Conservation (phyloP, 2,329 filamentous ascomycete species). For the Monosporascus ibericus region DNA sequence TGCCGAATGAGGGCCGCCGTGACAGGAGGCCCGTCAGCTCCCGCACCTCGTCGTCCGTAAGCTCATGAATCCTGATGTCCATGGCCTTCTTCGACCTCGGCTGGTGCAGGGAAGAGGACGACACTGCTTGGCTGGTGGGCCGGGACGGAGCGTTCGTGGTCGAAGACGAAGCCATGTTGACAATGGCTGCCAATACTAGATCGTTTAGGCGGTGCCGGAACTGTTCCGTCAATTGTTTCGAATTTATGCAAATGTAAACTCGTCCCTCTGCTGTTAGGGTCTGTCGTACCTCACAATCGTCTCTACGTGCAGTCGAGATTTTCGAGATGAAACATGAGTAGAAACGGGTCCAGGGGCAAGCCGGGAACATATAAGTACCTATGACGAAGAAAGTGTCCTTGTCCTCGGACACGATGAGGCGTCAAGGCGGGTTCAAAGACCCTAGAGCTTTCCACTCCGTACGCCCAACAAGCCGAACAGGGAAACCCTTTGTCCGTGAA, state of each 20-base stretch:
- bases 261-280: too few species aligned
- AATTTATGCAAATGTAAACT: too few species aligned
- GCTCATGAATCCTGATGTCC: constrained; percentile 19
- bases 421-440: not conserved
- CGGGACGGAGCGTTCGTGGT: too few species aligned
- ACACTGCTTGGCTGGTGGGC: not conserved
- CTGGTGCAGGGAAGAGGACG: not conserved
- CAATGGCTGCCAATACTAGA: too few species aligned
- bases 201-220: not conserved
- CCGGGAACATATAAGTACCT: not conserved
- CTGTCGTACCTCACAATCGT: too few species aligned
- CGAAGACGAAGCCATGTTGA: too few species aligned
- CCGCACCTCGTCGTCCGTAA: constrained; percentile 21
- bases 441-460: not conserved
- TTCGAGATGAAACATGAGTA: too few species aligned
- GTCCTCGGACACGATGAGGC: not conserved
- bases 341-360: too few species aligned
- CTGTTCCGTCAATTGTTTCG: not conserved
- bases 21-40: constrained; percentile 31
- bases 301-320: too few species aligned
- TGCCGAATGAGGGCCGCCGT: constrained; percentile 27
- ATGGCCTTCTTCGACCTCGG: constrained; percentile 5
- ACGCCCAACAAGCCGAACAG: not conserved
- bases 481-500: not conserved
- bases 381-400: not conserved